A percentile compares a stretch with the other conserved stretches of the same genome.
Evolutionary conservation across 441 rosid species (phyloP).

Genomic region (Gossypium gossypioides): DNA sequence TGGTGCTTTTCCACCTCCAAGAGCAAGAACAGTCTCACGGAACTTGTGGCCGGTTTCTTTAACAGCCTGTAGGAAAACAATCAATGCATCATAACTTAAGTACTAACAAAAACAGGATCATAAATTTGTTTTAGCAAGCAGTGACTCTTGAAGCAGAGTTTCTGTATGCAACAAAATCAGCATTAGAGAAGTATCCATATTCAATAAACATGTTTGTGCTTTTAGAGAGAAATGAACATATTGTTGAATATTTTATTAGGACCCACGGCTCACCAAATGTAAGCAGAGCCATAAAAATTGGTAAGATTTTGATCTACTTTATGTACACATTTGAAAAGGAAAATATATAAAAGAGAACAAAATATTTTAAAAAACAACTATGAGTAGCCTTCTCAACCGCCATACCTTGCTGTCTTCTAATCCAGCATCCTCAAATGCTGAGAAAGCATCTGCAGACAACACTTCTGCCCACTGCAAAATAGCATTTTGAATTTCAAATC

Average conservation of each 20-base stretch:
- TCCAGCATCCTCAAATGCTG: constrained; percentile 94
- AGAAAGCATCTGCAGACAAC: constrained; percentile 92
- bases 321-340: neutral
- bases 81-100: neutral
- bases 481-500: constrained; percentile 14
- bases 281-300: neutral
- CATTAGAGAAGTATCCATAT: neutral
- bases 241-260: neutral
- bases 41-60: constrained; percentile 66
- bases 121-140: neutral
- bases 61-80: constrained; percentile 49
- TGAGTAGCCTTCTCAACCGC: constrained; percentile 6
- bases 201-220: neutral
- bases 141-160: neutral
- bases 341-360: neutral
- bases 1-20: constrained; percentile 92
- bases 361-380: neutral
- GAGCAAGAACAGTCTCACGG: constrained; percentile 77
- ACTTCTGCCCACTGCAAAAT: constrained; percentile 95
- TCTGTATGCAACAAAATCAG: neutral
- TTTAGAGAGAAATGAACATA: neutral
- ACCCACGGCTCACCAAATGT: neutral
- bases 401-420: constrained; percentile 59
- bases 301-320: neutral
- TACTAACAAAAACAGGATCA: neutral